These are phyloP conservation scores for Diaporthe ilicicola DNA, from an alignment of 2,329 filamentous ascomycete genomes.

Conservation along the genomic window DNA sequence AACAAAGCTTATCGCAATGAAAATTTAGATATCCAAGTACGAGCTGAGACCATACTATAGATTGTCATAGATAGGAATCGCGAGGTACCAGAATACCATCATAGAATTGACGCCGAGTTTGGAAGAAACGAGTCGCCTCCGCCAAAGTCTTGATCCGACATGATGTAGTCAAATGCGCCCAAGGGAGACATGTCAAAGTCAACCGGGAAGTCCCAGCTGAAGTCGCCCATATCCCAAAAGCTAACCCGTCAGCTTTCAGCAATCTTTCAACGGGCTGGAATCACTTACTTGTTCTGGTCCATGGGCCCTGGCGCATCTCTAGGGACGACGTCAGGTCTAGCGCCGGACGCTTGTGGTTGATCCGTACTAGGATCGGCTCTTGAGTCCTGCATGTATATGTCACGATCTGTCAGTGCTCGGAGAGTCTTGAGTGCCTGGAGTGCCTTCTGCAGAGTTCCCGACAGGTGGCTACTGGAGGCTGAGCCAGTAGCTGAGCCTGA, in stretches of 20 bases:
- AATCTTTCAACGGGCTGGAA: not conserved
- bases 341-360: not conserved
- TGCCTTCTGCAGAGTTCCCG: not conserved
- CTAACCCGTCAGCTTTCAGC: not conserved
- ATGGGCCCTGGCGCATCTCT: not conserved
- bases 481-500: not conserved
- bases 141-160: conserved; percentile 9
- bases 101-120: not conserved
- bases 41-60: not conserved
- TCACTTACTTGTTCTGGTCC: not conserved
- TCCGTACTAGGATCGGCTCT: not conserved
- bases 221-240: not conserved
- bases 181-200: conserved; percentile 15
- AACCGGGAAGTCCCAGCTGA: not conserved
- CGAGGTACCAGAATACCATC: not conserved
- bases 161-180: conserved; percentile 22
- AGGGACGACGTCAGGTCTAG: not conserved
- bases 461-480: not conserved
- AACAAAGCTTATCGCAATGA: not conserved
- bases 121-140: not conserved
- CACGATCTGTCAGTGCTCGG: not conserved
- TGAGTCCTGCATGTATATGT: not conserved
- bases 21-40: not conserved
- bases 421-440: conserved; percentile 2
- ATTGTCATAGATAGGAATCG: not conserved